Conservation (phyloP, 805 yeast genomes). For the Candida stauntonica region DNA sequence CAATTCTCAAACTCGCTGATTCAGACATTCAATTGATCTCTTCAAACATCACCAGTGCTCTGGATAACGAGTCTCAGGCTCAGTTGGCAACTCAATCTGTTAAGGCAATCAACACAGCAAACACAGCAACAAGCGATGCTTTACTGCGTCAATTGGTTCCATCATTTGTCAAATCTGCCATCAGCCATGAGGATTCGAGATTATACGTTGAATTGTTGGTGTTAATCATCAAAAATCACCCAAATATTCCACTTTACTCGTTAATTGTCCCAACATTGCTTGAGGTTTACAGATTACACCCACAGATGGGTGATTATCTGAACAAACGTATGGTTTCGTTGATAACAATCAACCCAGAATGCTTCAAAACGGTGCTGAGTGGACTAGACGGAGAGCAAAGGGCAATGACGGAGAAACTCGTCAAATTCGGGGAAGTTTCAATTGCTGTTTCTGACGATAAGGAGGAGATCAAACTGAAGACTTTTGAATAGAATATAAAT, state of each 20-base stretch:
- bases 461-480: slow-evolving; percentile 42
- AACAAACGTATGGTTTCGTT: slow-evolving; percentile 46
- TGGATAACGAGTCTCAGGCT: slow-evolving; percentile 33
- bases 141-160: slow-evolving; percentile 45
- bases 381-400: slow-evolving; percentile 38
- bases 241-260: slow-evolving; percentile 24
- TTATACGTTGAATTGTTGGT: slow-evolving; percentile 30
- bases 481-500: slow-evolving; percentile 32
- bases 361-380: slow-evolving; percentile 46
- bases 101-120: slow-evolving; percentile 44
- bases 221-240: slow-evolving; percentile 15
- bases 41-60: slow-evolving; percentile 31
- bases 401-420: slow-evolving; percentile 38
- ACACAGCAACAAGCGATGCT: slow-evolving; percentile 29
- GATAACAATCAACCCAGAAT: slow-evolving; percentile 38
- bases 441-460: slow-evolving; percentile 18
- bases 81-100: slow-evolving; percentile 56
- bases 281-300: slow-evolving; percentile 19
- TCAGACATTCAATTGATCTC: slow-evolving; percentile 36
- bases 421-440: slow-evolving; percentile 29
- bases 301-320: slow-evolving; percentile 33
- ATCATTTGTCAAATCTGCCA: slow-evolving; percentile 32
- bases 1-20: slow-evolving; percentile 29
- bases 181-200: slow-evolving; percentile 26
- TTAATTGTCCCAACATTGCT: slow-evolving; percentile 38